Evolutionary conservation across 2,329 filamentous ascomycete species (phyloP).

Genomic region (Fusarium sp.): DNA sequence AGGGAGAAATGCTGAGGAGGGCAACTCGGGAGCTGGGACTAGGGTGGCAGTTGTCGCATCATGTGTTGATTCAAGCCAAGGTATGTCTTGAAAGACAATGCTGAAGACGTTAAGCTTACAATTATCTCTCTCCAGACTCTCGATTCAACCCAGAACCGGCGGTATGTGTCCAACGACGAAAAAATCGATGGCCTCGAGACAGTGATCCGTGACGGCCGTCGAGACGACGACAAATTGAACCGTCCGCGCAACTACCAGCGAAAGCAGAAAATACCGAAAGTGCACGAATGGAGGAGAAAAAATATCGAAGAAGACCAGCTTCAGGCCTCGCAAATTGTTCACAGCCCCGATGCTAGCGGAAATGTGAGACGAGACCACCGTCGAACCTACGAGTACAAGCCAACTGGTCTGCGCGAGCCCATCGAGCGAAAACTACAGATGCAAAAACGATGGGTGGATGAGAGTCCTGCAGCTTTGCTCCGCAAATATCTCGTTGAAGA

Average conservation of each 20-base stretch:
- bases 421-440: slow-evolving; percentile 41
- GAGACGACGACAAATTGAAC: background rate
- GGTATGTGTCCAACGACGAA: slow-evolving; percentile 24
- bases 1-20: slow-evolving; percentile 55
- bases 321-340: background rate
- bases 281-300: background rate
- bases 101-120: slow-evolving; percentile 21
- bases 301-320: background rate
- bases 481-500: slow-evolving; percentile 38
- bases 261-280: slow-evolving; percentile 7
- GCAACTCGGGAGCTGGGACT: slow-evolving; percentile 51
- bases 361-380: background rate
- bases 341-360: background rate
- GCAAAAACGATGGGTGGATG: slow-evolving; percentile 41
- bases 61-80: slow-evolving; percentile 39
- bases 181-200: slow-evolving; percentile 21
- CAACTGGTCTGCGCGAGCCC: slow-evolving; percentile 1
- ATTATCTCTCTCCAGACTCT: slow-evolving; percentile 22
- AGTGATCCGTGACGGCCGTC: slow-evolving; percentile 16
- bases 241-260: background rate
- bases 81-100: slow-evolving; percentile 35
- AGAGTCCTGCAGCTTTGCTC: slow-evolving; percentile 47
- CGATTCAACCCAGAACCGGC: slow-evolving; percentile 4
- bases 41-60: slow-evolving; percentile 47
- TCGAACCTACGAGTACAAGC: background rate